Evolutionary conservation across 225 moss, liverwort and hornwort genomes (phyloP), one percentile per base, ranked within the genome.

Genomic region (Rhytidiadelphus loreus): DNA sequence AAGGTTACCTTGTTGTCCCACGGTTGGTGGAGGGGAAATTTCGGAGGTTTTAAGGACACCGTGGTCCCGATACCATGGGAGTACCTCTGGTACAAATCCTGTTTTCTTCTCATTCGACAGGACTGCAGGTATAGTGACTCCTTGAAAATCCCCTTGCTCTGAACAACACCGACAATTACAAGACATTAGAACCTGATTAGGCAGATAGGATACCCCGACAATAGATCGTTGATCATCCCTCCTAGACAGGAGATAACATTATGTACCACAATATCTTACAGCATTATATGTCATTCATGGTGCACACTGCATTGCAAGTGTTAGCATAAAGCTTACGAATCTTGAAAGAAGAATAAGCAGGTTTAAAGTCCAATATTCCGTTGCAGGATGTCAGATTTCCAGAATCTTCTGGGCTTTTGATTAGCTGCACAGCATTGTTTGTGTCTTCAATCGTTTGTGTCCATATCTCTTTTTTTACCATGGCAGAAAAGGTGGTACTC

Each of bases 41-140:
- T 92, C 93, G 39, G 92, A 92, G 84, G 95, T 90, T 84, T 94
- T 84, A 37, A 93, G 94, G 55, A 91, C 83, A 78, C 89, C 77
- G 44, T 94, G 92, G 53, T 95, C 95, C 77, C 85, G 91, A 87
- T 94, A 94, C 95, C 96, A 96, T 41, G 94, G 92, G 44, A 95
- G 88, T 57, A 86, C 81, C 66, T 92, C 93, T 62, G 93, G 92
- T 50, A 92, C 85, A 80, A 86, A 72, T 56, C 90, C 93, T 90
- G 89, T 87, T 85, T 87, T 92, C 84, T 92, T 93, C 65, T 96
- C 93, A 82, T 85, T 91, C 37, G 85, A 88, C 64, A 84, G 59
- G 74, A 85, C 90, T 90, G 91, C 26, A 62, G 92, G 86, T 35
- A 73, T 85, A 55, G 77, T 41, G 53, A 86, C 78, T 82, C 87